A percentile compares a stretch with the other conserved stretches of the same genome.
phyloP scores from a whole-genome alignment of 2,329 filamentous ascomycete genomes.

The Neopestalotiopsis sp. region DNA sequence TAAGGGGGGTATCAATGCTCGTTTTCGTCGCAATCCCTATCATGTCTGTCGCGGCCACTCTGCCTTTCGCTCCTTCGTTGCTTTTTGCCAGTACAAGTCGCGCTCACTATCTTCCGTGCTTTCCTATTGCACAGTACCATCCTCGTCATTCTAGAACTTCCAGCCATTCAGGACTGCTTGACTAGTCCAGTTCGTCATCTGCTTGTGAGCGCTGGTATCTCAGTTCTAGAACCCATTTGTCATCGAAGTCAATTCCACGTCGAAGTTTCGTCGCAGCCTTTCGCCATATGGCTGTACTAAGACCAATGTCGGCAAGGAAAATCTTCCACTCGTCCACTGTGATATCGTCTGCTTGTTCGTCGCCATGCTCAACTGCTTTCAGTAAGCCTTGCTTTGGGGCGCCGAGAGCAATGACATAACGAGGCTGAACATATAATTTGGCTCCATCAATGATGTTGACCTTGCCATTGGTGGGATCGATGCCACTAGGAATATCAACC shows the following conservation, averaged over 20 bases:
- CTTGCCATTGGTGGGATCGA: slow-evolving; percentile 78
- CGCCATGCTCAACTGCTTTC: slow-evolving; percentile 71
- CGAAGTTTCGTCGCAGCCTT: slow-evolving; percentile 82
- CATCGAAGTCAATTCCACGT: slow-evolving; percentile 86
- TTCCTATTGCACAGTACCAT: neutral
- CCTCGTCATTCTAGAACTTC: too few relatives aligned
- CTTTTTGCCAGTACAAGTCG: neutral
- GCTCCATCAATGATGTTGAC: slow-evolving; percentile 73
- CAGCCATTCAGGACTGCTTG: neutral
- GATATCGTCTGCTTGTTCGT: slow-evolving; percentile 50
- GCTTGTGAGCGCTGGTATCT: slow-evolving; percentile 42
- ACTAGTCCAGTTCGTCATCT: slow-evolving; percentile 17
- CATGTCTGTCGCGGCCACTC: neutral
- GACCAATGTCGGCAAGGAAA: slow-evolving; percentile 85
- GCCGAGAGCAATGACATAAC: slow-evolving; percentile 83
- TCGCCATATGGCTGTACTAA: slow-evolving; percentile 82
- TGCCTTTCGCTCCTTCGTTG: neutral
- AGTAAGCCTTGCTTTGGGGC: slow-evolving; percentile 86
- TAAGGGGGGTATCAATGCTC: slow-evolving; percentile 1
- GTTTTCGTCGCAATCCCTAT: neutral
- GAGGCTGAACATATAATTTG: slow-evolving; percentile 78
- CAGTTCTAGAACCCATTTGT: slow-evolving; percentile 82
- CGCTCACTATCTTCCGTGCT: too few relatives aligned
- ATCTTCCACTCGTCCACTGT: slow-evolving; percentile 74
- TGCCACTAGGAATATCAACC: slow-evolving; percentile 89